Evolutionary conservation across 2,329 filamentous ascomycete genomes (phyloP).

Genomic region (Trichoderma cornu-damae): DNA sequence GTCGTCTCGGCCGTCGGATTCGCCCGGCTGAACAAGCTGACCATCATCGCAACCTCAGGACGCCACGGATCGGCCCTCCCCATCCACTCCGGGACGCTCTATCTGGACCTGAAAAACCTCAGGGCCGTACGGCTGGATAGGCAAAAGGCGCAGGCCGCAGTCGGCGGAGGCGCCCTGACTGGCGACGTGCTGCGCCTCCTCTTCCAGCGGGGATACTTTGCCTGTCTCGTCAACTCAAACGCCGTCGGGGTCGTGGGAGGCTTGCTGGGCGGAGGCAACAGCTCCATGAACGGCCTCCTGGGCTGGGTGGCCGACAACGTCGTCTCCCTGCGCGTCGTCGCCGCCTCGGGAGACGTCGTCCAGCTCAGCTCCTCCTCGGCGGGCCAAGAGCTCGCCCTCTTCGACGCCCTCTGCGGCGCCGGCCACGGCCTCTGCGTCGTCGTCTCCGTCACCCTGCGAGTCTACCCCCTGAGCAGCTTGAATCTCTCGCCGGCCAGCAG

Average conservation of each 20-base stretch:
- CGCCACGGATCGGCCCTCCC: constrained; percentile 31
- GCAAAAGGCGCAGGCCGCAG: constrained; percentile 21
- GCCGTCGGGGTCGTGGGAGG: constrained; percentile 28
- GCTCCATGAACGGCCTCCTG: constrained; percentile 27
- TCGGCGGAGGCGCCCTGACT: constrained; percentile 30
- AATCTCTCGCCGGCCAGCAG: constrained; percentile 24
- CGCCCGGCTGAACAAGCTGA: constrained; percentile 28
- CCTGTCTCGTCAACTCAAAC: constrained; percentile 27
- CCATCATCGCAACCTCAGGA: constrained; percentile 28
- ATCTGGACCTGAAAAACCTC: constrained; percentile 33
- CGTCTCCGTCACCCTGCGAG: constrained; percentile 26
- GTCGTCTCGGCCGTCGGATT: constrained; percentile 26
- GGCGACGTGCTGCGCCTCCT: constrained; percentile 28
- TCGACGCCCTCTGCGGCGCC: constrained; percentile 31
- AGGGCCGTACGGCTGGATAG: constrained; percentile 29
- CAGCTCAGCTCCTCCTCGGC: constrained; percentile 22
- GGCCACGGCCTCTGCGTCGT: constrained; percentile 34
- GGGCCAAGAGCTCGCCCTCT: constrained; percentile 27
- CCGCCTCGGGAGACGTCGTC: constrained; percentile 19
- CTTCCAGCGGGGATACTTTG: constrained; percentile 29
- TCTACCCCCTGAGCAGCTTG: constrained; percentile 25
- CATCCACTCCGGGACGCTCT: constrained; percentile 28
- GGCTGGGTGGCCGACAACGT: constrained; percentile 33
- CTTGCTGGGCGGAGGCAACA: constrained; percentile 28
- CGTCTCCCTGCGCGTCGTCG: constrained; percentile 28